Evolutionary conservation across 139 green algal genomes (phyloP).

Genomic region (Chlorella sp.): DNA sequence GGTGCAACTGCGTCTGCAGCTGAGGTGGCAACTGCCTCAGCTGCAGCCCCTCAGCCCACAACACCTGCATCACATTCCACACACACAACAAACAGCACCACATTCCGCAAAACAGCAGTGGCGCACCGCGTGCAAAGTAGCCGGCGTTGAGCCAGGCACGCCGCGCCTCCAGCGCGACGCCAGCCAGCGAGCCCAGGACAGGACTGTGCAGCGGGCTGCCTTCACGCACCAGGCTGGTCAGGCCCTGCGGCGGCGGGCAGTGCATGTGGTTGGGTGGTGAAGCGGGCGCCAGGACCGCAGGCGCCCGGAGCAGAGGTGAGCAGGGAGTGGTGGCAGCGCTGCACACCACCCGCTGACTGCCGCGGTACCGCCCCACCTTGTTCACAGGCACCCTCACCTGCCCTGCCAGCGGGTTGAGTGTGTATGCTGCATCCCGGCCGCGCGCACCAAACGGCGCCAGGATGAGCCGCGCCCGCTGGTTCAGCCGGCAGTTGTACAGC

Average conservation of each 20-base stretch:
- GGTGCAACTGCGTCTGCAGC: too few relatives aligned
- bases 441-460: slow-evolving; percentile 56
- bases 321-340: too few relatives aligned
- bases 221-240: slow-evolving; percentile 27
- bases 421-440: slow-evolving; percentile 44
- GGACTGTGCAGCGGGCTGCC: slow-evolving; percentile 41
- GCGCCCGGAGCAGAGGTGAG: too few relatives aligned
- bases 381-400: background rate
- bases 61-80: background rate
- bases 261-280: too few relatives aligned
- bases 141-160: slow-evolving; percentile 38
- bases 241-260: too few relatives aligned
- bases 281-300: too few relatives aligned
- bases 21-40: too few relatives aligned
- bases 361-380: too few relatives aligned
- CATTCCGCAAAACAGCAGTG: background rate
- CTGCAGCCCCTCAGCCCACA: too few relatives aligned
- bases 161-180: slow-evolving; percentile 6
- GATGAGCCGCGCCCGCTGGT: slow-evolving; percentile 32
- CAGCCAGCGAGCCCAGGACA: slow-evolving; percentile 41
- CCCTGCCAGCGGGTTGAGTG: slow-evolving; percentile 47
- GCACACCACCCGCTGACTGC: too few relatives aligned
- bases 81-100: background rate
- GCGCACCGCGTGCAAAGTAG: slow-evolving; percentile 25
- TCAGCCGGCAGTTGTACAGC: slow-evolving; percentile 45